phyloP scores from a whole-genome alignment of 2,329 filamentous ascomycete species.

The Penicillium sp. region DNA sequence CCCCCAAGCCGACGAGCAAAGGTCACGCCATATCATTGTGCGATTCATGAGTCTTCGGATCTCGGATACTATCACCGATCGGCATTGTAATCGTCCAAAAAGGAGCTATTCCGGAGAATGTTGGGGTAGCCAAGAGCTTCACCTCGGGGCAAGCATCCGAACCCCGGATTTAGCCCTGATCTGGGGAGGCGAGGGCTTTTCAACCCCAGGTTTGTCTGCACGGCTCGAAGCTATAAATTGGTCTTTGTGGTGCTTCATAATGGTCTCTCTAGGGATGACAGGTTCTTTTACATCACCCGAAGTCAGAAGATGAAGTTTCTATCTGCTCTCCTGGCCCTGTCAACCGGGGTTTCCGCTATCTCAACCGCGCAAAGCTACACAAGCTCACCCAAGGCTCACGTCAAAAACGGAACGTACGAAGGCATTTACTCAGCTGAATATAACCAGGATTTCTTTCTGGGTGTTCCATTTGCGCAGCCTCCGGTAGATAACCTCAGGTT shows the following conservation, averaged over 20 bases:
- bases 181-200: slow-evolving; percentile 2
- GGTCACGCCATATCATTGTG: not conserved
- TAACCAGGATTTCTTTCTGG: slow-evolving; percentile 27
- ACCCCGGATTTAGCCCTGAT: not conserved
- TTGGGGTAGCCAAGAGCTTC: not conserved
- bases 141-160: not conserved
- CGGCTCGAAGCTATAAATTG: not conserved
- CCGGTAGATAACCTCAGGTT: slow-evolving; percentile 18
- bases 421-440: slow-evolving; percentile 18
- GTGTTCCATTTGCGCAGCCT: slow-evolving; percentile 25
- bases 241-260: not conserved
- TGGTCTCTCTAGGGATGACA: not conserved
- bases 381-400: not conserved
- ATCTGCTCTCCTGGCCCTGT: not conserved
- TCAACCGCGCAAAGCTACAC: not conserved
- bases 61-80: not conserved
- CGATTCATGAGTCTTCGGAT: not conserved
- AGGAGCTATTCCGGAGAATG: not conserved
- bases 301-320: not conserved
- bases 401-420: slow-evolving; percentile 21
- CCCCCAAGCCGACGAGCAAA: not conserved
- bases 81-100: not conserved
- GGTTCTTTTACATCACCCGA: not conserved
- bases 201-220: not conserved
- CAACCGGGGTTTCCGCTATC: not conserved